Base-by-base conservation (phyloP, 768 basidiomycete species). In the Tulasnella sp. region DNA sequence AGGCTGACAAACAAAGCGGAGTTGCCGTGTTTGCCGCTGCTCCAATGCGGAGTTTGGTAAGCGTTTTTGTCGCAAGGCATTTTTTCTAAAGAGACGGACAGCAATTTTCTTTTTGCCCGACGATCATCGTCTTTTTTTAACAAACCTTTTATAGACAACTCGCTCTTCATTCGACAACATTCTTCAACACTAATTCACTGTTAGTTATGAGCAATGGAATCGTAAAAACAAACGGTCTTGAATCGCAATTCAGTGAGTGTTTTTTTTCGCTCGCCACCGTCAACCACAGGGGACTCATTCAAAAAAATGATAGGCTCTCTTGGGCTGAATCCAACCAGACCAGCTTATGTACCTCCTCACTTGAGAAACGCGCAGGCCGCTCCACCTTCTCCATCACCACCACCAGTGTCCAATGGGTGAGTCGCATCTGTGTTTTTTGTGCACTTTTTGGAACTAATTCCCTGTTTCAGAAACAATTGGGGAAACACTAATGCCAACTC, bases 341-440 rank as follows among this genome's bases (percentile, higher is more conserved):
- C 81, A 62, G 75, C 87, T 56, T 90, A 90, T 72, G 83, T 90
- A 62, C 87, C 87, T 59, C 87, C 87, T 60, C 86, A 89, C 64
- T 66, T 86, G 74, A 84, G 87, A 74, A 76, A 72, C 68, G 66
- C 73, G 28, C 45, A 47, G 45, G 37, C 39, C 19, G 22, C 37
- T 51, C 49, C 22, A 40, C 25, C 35, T 54, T 12, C 62, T 58
- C 33, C 45, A 59, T 64, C 43, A 47, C 58, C 55, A 8, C 53
- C 53, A n/a, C 55, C 47, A 27, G 45, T 37, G 10, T 35, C 10
- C 37, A 77, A 76, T 65, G 79, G 74, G 82, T 83, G 64, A 49
- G 72, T 37, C 58, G 55, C 57, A 27, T 57, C n/a, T 24, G 42
- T 47, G 40, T 35, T 31, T 33, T 37, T 61, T 56, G 49, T 56